A percentile compares a stretch with the other conserved stretches of the same genome.
These are phyloP conservation scores for Claviceps africana DNA, from an alignment of 2,329 filamentous ascomycete species.

Conservation along the genomic window DNA sequence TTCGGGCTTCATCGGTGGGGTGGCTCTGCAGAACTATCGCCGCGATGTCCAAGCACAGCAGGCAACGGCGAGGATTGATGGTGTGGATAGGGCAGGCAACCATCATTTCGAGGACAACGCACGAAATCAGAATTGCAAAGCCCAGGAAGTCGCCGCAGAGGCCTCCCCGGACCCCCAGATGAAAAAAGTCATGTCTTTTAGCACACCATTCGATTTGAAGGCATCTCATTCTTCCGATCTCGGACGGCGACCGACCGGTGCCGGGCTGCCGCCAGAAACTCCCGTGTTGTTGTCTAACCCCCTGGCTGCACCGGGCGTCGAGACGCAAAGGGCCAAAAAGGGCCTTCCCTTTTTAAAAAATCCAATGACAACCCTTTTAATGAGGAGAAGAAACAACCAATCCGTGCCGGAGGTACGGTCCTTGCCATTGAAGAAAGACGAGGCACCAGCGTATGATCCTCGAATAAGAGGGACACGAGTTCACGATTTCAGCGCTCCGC, in stretches of 20 bases:
- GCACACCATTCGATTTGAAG: slow-evolving; percentile 35
- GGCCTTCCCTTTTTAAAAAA: slow-evolving; percentile 45
- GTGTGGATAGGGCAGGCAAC: not conserved
- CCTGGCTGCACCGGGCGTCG: slow-evolving; percentile 15
- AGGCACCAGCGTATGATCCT: slow-evolving; percentile 43
- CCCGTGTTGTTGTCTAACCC: slow-evolving; percentile 14
- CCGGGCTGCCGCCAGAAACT: slow-evolving; percentile 26
- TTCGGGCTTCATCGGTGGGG: slow-evolving; percentile 40
- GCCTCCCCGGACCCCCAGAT: slow-evolving; percentile 16
- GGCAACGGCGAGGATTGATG: not conserved
- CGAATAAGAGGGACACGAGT: slow-evolving; percentile 49
- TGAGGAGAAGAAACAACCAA: slow-evolving; percentile 41
- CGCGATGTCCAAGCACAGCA: slow-evolving; percentile 18
- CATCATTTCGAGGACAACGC: slow-evolving; percentile 3
- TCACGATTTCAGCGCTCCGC: slow-evolving; percentile 52
- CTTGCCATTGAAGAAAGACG: slow-evolving; percentile 24
- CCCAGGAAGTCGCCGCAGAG: slow-evolving; percentile 16
- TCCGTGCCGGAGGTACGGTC: slow-evolving; percentile 29
- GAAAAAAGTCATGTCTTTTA: slow-evolving; percentile 29
- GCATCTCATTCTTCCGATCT: slow-evolving; percentile 15
- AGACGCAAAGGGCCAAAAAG: slow-evolving; percentile 36
- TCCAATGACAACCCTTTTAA: slow-evolving; percentile 43
- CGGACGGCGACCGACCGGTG: slow-evolving; percentile 29
- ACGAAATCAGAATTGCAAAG: slow-evolving; percentile 2
- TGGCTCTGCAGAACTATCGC: slow-evolving; percentile 38